Evolutionary conservation across 169 alveolate genomes (phyloP).

Genomic region (Ichthyophthirius multifiliis): DNA sequence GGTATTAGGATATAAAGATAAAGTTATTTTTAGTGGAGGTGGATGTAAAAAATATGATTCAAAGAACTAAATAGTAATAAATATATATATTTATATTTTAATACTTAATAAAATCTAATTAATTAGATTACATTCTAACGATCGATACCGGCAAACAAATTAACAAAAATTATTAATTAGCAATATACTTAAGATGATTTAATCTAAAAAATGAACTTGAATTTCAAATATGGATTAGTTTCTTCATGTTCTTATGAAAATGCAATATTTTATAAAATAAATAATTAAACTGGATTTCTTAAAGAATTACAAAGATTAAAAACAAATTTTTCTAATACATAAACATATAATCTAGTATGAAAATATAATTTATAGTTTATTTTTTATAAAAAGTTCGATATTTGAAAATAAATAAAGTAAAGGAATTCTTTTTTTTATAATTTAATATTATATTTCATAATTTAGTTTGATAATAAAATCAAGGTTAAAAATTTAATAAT

Average conservation of each 20-base stretch:
- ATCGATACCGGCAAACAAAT: not conserved
- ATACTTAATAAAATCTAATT: too few species aligned
- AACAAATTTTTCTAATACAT: not conserved
- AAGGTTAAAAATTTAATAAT: too few species aligned
- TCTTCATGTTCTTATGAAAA: not conserved
- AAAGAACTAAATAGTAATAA: not conserved
- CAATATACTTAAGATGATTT: not conserved
- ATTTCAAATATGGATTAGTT: not conserved
- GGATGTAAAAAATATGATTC: not conserved
- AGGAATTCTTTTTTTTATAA: too few species aligned
- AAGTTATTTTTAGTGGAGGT: not conserved
- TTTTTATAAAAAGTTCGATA: too few species aligned
- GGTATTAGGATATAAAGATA: constrained; percentile 1
- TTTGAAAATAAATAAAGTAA: too few species aligned
- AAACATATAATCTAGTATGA: not conserved
- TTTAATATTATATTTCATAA: too few species aligned
- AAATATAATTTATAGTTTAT: not conserved
- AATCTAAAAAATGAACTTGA: not conserved
- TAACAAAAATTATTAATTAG: not conserved
- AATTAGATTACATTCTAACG: not conserved
- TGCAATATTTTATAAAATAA: not conserved
- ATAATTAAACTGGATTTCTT: not conserved
- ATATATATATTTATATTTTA: too few species aligned
- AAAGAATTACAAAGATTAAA: not conserved
- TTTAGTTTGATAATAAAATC: too few species aligned